phyloP scores from a whole-genome alignment of 441 rosid genomes.

The Dalechampia spathulata region DNA sequence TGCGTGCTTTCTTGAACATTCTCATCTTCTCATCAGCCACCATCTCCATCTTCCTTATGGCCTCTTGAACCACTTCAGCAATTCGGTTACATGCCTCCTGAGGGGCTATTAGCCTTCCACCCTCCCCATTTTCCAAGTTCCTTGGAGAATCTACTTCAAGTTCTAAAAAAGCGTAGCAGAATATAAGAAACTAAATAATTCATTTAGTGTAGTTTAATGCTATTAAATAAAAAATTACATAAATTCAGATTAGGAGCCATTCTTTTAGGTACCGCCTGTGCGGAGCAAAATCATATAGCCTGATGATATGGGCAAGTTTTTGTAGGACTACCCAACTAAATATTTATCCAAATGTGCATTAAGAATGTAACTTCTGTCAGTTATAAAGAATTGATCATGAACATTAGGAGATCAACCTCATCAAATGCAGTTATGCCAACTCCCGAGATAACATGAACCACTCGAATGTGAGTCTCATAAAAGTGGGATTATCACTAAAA shows the following conservation, averaged over 20 bases:
- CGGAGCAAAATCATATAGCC: too few relatives aligned
- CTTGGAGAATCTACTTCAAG: constrained; percentile 78
- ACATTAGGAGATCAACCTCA: too few relatives aligned
- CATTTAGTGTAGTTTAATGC: too few relatives aligned
- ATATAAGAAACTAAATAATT: constrained; percentile 1
- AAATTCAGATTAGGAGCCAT: background rate
- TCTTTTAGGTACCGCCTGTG: background rate
- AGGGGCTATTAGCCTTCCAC: constrained; percentile 74
- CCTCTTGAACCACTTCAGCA: constrained; percentile 89
- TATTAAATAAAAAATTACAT: too few relatives aligned
- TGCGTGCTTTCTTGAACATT: constrained; percentile 82
- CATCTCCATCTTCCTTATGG: constrained; percentile 92
- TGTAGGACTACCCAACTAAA: too few relatives aligned
- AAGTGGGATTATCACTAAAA: background rate
- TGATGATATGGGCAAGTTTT: too few relatives aligned
- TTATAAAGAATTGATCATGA: too few relatives aligned
- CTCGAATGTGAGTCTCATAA: background rate
- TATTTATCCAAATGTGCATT: too few relatives aligned
- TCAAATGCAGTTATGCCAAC: background rate
- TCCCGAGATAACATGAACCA: background rate
- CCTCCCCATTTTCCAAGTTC: constrained; percentile 72
- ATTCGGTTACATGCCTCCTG: constrained; percentile 92
- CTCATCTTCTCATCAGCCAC: constrained; percentile 88
- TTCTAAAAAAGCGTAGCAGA: constrained; percentile 30
- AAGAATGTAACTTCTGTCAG: too few relatives aligned